These are phyloP conservation scores for Tetrapisispora fleetii DNA, from an alignment of 805 yeast genomes.

Conservation along the genomic window DNA sequence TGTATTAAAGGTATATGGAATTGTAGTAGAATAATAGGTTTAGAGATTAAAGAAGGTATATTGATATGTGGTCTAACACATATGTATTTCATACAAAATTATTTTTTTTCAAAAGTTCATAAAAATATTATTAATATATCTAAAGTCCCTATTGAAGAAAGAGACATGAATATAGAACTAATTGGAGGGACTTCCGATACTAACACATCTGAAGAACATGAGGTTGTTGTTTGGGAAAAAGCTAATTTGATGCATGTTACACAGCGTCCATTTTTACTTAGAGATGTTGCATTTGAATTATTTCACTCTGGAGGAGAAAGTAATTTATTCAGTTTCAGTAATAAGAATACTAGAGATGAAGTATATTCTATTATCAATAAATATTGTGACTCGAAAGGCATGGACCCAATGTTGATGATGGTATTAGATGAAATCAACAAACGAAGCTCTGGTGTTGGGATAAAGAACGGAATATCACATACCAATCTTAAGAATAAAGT, in stretches of 20 bases:
- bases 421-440: slow-evolving; percentile 41
- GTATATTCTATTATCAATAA: slow-evolving; percentile 42
- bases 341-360: slow-evolving; percentile 43
- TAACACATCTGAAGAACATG: slow-evolving; percentile 27
- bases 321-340: slow-evolving; percentile 54
- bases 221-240: slow-evolving; percentile 51
- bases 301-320: slow-evolving; percentile 68
- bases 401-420: slow-evolving; percentile 46
- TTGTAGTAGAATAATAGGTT: slow-evolving; percentile 62
- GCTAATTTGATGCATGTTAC: slow-evolving; percentile 52
- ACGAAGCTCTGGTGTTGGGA: slow-evolving; percentile 26
- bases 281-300: slow-evolving; percentile 76
- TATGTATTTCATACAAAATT: slow-evolving; percentile 60
- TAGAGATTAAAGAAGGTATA: slow-evolving; percentile 68
- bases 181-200: slow-evolving; percentile 36
- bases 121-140: slow-evolving; percentile 51
- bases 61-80: slow-evolving; percentile 58
- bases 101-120: slow-evolving; percentile 40
- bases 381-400: slow-evolving; percentile 39
- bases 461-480: slow-evolving; percentile 27
- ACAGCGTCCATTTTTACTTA: slow-evolving; percentile 61
- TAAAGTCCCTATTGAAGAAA: slow-evolving; percentile 50
- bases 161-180: slow-evolving; percentile 63
- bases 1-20: slow-evolving; percentile 65
- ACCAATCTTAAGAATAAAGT: slow-evolving; percentile 34